Evolutionary conservation across 306 rosid species (phyloP), one percentile per base, ranked within the genome.

Genomic region (Glycine soja): DNA sequence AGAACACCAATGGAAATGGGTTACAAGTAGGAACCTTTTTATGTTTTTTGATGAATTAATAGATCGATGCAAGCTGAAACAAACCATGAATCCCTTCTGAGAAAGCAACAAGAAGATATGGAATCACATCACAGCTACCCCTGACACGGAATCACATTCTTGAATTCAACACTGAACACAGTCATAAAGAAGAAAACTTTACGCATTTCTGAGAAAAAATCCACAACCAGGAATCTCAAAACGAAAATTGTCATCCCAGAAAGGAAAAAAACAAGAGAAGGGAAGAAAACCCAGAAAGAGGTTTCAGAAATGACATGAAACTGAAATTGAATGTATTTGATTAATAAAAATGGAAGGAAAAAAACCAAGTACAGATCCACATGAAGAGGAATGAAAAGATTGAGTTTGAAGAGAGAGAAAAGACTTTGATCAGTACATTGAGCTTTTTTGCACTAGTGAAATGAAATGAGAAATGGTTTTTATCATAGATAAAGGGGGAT

Each of bases 351-450:
- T 6, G 19, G 3, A 42, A 54, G 43, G 70, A 32, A 53, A 80
- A 14, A n/a, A 8, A 9, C 59, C 78, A 80, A 51, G 56, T 64
- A 40, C 71, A 63, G 84, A 74, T 74, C 58, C 62, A 72, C 45
- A 63, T 9, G n/a, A 3, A 52, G 10, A 67, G 34, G 56, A 42
- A 38, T 36, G 42, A 51, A 65, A 32, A 53, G 67, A 6, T 42
- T 43, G 47, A 78, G 68, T 68, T 65, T 10, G 19, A 67, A 42
- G 7, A 50, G 36, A 64, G 80, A 75, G 63, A 34, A 46, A 63
- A 13, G 46, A 63, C 10, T 63, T 34, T 63, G 69, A 63, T 63
- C 15, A 32, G 78, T 62, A 72, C 45, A 16, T 80, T 8, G 38
- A 50, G 72, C 66, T 80, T 54, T 1, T 46, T 38, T 30, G 38